Percentiles rank a stretch among this genome's conserved stretches.
These are phyloP conservation scores for Larix kaempferi DNA, from an alignment of 75 land plant species.

Conservation along the genomic window DNA sequence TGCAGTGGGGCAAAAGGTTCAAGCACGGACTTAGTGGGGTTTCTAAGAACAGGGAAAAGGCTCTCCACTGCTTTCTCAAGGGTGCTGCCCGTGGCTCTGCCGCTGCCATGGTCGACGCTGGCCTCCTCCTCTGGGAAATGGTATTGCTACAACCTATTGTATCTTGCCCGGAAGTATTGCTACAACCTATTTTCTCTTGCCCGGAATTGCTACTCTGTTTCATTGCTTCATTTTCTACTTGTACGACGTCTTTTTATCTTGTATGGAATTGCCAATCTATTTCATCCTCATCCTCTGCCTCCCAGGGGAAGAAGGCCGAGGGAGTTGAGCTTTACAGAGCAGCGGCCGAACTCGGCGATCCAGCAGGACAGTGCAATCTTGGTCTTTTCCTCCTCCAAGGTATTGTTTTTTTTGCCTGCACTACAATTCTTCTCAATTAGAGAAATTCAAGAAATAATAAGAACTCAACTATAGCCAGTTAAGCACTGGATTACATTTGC, in stretches of 20 bases:
- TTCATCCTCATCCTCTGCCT: not conserved
- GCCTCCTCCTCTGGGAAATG: conserved; percentile 78
- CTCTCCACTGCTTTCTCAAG: conserved; percentile 69
- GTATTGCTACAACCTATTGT: conserved; percentile 10
- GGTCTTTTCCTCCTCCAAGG: conserved; percentile 74
- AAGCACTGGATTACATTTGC: too few relatives aligned
- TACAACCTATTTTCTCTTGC: not conserved
- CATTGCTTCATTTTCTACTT: not conserved
- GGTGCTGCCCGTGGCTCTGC: conserved; percentile 76
- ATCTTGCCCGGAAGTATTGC: not conserved
- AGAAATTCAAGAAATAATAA: not conserved
- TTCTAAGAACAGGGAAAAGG: conserved; percentile 40
- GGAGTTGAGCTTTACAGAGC: conserved; percentile 47
- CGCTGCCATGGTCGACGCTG: conserved; percentile 96
- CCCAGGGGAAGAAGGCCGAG: conserved; percentile 51
- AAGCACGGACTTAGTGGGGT: conserved; percentile 81
- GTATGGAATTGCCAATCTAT: not conserved
- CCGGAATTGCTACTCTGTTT: not conserved
- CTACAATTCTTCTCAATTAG: not conserved
- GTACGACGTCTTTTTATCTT: not conserved
- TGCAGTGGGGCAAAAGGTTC: conserved; percentile 71
- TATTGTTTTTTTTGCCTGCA: conserved; percentile 8
- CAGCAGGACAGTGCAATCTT: conserved; percentile 81
- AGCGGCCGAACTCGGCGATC: conserved; percentile 82
- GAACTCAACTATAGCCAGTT: too few relatives aligned